Evolutionary conservation across 1,284 basidiomycete genomes (phyloP).

Genomic region (Ganoderma lingzhi): DNA sequence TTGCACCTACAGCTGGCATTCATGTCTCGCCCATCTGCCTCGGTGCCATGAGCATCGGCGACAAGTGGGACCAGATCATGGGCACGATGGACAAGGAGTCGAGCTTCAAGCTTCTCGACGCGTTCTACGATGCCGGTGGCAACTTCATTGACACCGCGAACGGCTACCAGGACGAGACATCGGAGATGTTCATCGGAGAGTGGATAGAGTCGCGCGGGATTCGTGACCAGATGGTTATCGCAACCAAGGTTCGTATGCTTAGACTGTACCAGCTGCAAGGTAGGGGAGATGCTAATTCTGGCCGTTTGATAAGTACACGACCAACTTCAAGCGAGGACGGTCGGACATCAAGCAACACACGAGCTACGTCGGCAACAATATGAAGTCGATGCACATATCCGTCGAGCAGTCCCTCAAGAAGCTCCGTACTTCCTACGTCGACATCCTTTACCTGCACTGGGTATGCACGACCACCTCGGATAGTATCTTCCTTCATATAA

Average conservation of each 20-base stretch:
- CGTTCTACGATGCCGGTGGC: conserved; percentile 28
- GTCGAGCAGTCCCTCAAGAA: conserved; percentile 44
- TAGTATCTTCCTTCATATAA: too few relatives aligned
- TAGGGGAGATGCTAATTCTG: too few relatives aligned
- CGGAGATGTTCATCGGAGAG: conserved; percentile 49
- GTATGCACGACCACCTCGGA: background rate
- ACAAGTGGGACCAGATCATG: conserved; percentile 50
- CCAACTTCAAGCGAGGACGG: conserved; percentile 39
- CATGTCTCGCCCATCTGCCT: conserved; percentile 56
- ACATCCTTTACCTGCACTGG: conserved; percentile 47
- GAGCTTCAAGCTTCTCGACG: conserved; percentile 42
- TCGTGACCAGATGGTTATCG: conserved; percentile 54
- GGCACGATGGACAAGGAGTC: conserved; percentile 49
- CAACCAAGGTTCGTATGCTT: conserved; percentile 45
- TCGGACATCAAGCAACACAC: conserved; percentile 35
- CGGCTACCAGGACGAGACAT: conserved; percentile 43
- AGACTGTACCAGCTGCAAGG: too few relatives aligned
- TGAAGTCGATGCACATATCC: conserved; percentile 44
- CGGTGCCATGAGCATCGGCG: conserved; percentile 61
- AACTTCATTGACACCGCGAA: conserved; percentile 47
- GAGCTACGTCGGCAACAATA: conserved; percentile 47
- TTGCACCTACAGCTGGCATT: conserved; percentile 36
- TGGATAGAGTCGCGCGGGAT: conserved; percentile 51
- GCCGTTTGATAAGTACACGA: conserved; percentile 40
- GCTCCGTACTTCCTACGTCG: conserved; percentile 43